Base-by-base conservation (phyloP, 2,329 filamentous ascomycete genomes). In the Sporothrix brunneoviolacea region DNA sequence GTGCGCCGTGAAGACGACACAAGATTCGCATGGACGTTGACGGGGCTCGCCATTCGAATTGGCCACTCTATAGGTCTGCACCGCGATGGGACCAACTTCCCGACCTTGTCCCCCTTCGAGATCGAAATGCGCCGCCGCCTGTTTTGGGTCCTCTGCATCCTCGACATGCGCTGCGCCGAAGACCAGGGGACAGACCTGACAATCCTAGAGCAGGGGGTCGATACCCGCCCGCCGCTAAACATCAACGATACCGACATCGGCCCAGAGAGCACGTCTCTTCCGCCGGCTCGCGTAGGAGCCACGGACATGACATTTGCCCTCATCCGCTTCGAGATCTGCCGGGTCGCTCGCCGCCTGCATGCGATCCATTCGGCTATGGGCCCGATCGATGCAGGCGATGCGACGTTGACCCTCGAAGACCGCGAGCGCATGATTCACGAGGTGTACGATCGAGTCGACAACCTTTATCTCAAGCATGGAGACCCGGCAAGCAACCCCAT, bases 11-110 rank as follows among this genome's bases (percentile, higher is more conserved):
- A 75, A 36, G 75, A 79, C 36, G 73, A 73, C 57, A 63, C 76
- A 44, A 60, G 72, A 4, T 79, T 80, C 4, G 72, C 79, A 5
- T 86, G 82, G 80, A 79, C 80, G 35, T 68, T 86, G 56, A 81
- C 79, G 0, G 82, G 81, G 0, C 70, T 84, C 1, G 74, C 76
- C n/a, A 74, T 81, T 16, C 68, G 76, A 6, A 76, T 80, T 60
- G 74, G 69, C 13, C 73, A 77, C 28, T 70, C 73, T 9, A 65
- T 81, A 21, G 76, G 77, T 1, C 65, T 81, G 30, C 77, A 82
- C 50, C 70, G 76, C n/a, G 82, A 86, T 38, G 76, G 76, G 13
- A 68, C 68, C 3, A 64, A 71, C 46, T 75, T 75, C 59, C 73
- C 64, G 4, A 71, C 76, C 12, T 59, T 85, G 2, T 71, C 72